Evolutionary conservation across 345 rosid genomes (phyloP).

Genomic region (Populus tremula): DNA sequence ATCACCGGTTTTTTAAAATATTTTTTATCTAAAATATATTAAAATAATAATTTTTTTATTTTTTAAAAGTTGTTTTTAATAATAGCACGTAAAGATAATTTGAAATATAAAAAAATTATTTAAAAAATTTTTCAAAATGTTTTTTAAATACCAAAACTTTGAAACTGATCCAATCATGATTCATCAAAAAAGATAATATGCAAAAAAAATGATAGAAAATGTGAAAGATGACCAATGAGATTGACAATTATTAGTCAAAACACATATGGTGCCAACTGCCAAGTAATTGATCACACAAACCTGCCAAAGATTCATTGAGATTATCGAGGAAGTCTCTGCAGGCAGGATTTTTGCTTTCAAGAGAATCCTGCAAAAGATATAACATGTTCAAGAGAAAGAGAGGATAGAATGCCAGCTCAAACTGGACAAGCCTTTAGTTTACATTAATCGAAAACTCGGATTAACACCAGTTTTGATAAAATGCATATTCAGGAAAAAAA

Average conservation of each 20-base stretch:
- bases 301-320: slow-evolving; percentile 64
- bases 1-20: too few species aligned
- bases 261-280: not conserved
- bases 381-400: not conserved
- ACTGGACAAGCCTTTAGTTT: not conserved
- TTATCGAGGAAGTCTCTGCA: slow-evolving; percentile 58
- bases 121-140: too few species aligned
- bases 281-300: slow-evolving; percentile 48
- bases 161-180: too few species aligned
- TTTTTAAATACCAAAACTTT: too few species aligned
- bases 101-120: too few species aligned
- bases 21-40: too few species aligned
- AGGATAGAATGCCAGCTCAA: not conserved
- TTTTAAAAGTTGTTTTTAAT: too few species aligned
- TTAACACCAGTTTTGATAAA: not conserved
- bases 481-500: not conserved
- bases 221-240: not conserved
- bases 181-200: too few species aligned
- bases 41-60: too few species aligned
- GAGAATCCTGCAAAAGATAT: slow-evolving; percentile 59
- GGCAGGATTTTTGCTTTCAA: slow-evolving; percentile 58
- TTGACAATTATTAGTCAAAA: not conserved
- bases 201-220: not conserved
- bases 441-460: not conserved
- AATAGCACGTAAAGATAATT: too few species aligned